These are phyloP conservation scores for Metschnikowia baotianmanensis DNA, from an alignment of 805 yeast species.

Conservation along the genomic window DNA sequence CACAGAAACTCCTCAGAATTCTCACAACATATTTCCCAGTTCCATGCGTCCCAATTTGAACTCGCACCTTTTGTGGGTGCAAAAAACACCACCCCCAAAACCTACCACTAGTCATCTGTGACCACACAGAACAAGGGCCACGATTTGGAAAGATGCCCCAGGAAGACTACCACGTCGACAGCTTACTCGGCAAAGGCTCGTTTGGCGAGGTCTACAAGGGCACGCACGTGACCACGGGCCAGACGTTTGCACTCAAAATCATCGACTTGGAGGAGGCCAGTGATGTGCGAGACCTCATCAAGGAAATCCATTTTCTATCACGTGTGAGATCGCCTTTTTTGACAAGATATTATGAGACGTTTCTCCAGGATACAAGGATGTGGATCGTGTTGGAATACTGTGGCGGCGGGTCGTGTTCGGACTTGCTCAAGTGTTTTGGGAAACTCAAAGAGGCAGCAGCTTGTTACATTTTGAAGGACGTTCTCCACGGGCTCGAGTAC, in stretches of 20 bases:
- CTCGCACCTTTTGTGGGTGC: constrained; percentile 13
- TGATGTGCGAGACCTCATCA: constrained; percentile 65
- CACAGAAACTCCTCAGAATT: too few relatives aligned
- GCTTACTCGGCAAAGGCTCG: constrained; percentile 66
- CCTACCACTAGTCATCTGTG: constrained; percentile 1
- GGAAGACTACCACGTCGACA: constrained; percentile 18
- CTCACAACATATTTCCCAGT: too few relatives aligned
- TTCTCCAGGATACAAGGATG: constrained; percentile 62
- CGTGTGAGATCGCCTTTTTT: constrained; percentile 45
- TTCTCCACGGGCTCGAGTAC: constrained; percentile 69
- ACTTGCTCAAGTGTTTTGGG: constrained; percentile 57
- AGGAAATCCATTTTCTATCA: constrained; percentile 70
- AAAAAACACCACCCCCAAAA: not conserved
- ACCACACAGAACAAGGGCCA: not conserved
- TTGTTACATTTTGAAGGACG: constrained; percentile 51
- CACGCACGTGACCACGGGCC: constrained; percentile 24
- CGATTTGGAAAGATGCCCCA: constrained; percentile 11
- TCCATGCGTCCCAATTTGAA: too few relatives aligned
- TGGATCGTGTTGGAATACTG: constrained; percentile 95
- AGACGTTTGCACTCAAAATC: constrained; percentile 79
- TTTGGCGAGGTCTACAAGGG: constrained; percentile 86
- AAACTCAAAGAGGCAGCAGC: constrained; percentile 55
- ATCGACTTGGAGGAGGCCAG: constrained; percentile 75
- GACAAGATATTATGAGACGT: constrained; percentile 61
- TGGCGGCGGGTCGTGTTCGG: constrained; percentile 91